Evolutionary conservation across 495 filamentous ascomycete species (phyloP).

Genomic region (Echria macrotheca): DNA sequence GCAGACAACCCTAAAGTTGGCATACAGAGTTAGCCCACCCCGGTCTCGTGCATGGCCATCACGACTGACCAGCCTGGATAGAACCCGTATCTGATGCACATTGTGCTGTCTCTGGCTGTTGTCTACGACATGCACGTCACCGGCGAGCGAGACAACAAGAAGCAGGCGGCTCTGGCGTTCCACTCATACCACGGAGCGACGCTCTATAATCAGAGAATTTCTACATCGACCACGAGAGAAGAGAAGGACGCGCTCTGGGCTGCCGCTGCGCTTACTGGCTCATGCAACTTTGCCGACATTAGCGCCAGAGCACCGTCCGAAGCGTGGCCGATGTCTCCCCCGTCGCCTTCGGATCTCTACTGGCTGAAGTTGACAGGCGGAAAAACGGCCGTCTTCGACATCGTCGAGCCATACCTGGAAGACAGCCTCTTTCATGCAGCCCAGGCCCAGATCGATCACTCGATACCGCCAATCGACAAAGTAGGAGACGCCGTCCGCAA

Average conservation of each 20-base stretch:
- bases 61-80: not conserved
- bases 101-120: not conserved
- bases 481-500: not conserved
- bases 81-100: constrained; percentile 2
- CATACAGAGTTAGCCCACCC: not conserved
- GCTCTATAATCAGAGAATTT: constrained; percentile 1
- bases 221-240: not conserved
- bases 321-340: not conserved
- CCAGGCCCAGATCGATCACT: too few relatives aligned
- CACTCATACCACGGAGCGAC: constrained; percentile 1
- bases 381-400: constrained; percentile 1
- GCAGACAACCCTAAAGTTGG: not conserved
- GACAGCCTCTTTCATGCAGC: not conserved
- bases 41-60: not conserved
- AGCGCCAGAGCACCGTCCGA: not conserved
- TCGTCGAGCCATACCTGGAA: too few relatives aligned
- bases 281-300: constrained; percentile 1
- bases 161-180: not conserved
- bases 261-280: not conserved
- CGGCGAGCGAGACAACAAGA: not conserved
- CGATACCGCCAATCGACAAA: not conserved
- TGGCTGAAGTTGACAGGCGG: constrained; percentile 6
- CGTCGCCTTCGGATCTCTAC: not conserved
- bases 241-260: not conserved
- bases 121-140: not conserved